Evolutionary conservation across 208 protist genomes (phyloP).

Genomic region (Wallacemonas sp.): DNA sequence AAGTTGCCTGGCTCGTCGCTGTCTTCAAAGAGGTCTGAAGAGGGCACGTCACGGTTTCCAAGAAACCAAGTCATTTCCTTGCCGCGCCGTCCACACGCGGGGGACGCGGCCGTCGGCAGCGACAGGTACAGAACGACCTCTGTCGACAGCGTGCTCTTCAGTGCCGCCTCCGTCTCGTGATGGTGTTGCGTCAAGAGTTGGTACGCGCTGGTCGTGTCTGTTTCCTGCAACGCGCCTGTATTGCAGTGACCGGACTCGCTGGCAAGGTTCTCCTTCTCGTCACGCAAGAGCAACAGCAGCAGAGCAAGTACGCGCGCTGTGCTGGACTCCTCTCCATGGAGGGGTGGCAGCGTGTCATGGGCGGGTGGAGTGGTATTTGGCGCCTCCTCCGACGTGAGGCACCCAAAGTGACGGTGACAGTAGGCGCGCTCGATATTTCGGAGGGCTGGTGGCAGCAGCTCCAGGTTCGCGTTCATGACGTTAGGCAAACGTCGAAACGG

Average conservation of each 20-base stretch:
- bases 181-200: not conserved
- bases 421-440: constrained; percentile 47
- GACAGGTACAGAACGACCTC: not conserved
- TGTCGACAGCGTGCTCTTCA: not conserved
- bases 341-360: not conserved
- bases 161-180: not conserved
- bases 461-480: constrained; percentile 38
- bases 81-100: no score
- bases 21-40: not conserved
- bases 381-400: no score
- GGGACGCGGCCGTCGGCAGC: no score
- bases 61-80: not conserved
- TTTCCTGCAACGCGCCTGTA: no score
- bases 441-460: constrained; percentile 38
- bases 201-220: not conserved
- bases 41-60: not conserved
- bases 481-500: constrained; percentile 33
- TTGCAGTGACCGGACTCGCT: no score
- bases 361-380: no score
- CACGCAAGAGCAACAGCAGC: not conserved
- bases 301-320: not conserved
- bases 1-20: not conserved
- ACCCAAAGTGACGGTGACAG: no score
- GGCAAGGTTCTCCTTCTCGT: not conserved
- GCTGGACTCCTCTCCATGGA: not conserved